phyloP scores from a whole-genome alignment of 192 early-diverging fungal genomes.

The Chytriomyces confervae region DNA sequence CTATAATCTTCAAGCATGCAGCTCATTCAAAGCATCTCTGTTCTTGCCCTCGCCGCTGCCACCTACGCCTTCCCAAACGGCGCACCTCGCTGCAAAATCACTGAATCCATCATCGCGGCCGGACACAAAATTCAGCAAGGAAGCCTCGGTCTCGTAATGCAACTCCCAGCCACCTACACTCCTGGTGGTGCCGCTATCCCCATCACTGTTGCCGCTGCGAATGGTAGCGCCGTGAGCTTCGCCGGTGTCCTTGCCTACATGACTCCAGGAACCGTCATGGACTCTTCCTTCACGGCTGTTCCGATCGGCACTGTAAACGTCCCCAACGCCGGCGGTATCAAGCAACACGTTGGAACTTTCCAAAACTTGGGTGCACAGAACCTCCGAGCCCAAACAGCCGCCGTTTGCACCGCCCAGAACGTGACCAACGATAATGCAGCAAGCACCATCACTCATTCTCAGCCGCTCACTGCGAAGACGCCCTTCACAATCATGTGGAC shows the following conservation, averaged over 20 bases:
- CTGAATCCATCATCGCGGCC: not conserved
- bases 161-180: slow-evolving; percentile 20
- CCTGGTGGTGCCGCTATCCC: slow-evolving; percentile 21
- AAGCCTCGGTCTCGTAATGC: slow-evolving; percentile 8
- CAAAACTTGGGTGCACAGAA: slow-evolving; percentile 18
- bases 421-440: slow-evolving; percentile 29
- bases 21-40: not conserved
- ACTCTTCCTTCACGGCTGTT: slow-evolving; percentile 23
- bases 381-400: slow-evolving; percentile 46
- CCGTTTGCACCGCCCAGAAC: slow-evolving; percentile 30
- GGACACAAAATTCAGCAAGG: not conserved
- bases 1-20: not conserved
- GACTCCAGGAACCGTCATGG: slow-evolving; percentile 27
- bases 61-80: slow-evolving; percentile 20
- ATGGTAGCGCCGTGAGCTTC: not conserved
- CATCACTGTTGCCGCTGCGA: slow-evolving; percentile 13
- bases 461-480: not conserved
- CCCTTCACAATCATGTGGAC: slow-evolving; percentile 22
- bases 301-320: not conserved
- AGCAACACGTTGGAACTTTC: slow-evolving; percentile 19
- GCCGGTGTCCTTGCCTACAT: slow-evolving; percentile 43
- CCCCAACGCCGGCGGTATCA: not conserved
- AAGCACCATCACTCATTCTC: slow-evolving; percentile 43
- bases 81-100: slow-evolving; percentile 17
- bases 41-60: not conserved